Evolutionary conservation across 2,329 filamentous ascomycete genomes (phyloP).

Genomic region (Pseudonectria buxi): DNA sequence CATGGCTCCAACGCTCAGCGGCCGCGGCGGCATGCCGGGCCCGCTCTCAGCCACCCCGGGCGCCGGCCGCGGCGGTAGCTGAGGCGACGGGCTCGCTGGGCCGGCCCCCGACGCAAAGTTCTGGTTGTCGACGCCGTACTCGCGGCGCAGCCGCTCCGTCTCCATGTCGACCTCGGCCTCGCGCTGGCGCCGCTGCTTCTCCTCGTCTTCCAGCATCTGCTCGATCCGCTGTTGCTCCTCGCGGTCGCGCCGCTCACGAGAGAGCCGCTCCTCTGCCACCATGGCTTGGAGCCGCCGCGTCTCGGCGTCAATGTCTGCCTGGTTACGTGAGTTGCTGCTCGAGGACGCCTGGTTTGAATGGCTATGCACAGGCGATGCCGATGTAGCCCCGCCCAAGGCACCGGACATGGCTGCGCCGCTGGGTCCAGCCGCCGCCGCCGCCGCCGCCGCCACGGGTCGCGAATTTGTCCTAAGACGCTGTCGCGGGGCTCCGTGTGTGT

Average conservation of each 20-base stretch:
- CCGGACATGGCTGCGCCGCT: slow-evolving; percentile 29
- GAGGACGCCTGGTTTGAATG: slow-evolving; percentile 10
- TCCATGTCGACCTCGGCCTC: slow-evolving; percentile 65
- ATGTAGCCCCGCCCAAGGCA: slow-evolving; percentile 27
- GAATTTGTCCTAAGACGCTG: slow-evolving; percentile 31
- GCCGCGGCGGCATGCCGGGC: slow-evolving; percentile 33
- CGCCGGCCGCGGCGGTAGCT: slow-evolving; percentile 27
- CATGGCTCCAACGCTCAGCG: slow-evolving; percentile 40
- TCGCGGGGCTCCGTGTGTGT: slow-evolving; percentile 47
- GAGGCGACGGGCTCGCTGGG: slow-evolving; percentile 21
- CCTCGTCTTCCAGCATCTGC: slow-evolving; percentile 60
- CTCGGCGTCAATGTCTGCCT: slow-evolving; percentile 60
- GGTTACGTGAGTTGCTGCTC: slow-evolving; percentile 18
- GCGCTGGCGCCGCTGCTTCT: slow-evolving; percentile 47
- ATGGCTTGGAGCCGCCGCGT: slow-evolving; percentile 62
- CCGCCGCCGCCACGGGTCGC: slow-evolving; percentile 21
- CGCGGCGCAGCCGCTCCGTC: slow-evolving; percentile 67
- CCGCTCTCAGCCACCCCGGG: slow-evolving; percentile 13
- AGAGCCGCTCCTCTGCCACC: slow-evolving; percentile 43
- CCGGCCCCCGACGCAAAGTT: slow-evolving; percentile 19
- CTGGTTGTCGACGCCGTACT: slow-evolving; percentile 57
- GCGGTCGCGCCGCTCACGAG: slow-evolving; percentile 50
- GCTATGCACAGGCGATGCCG: slow-evolving; percentile 10
- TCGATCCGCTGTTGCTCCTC: slow-evolving; percentile 51
- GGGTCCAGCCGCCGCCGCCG: slow-evolving; percentile 14